Conservation (phyloP, 2,329 filamentous ascomycete genomes). For the Verticillium zaregamsianum region DNA sequence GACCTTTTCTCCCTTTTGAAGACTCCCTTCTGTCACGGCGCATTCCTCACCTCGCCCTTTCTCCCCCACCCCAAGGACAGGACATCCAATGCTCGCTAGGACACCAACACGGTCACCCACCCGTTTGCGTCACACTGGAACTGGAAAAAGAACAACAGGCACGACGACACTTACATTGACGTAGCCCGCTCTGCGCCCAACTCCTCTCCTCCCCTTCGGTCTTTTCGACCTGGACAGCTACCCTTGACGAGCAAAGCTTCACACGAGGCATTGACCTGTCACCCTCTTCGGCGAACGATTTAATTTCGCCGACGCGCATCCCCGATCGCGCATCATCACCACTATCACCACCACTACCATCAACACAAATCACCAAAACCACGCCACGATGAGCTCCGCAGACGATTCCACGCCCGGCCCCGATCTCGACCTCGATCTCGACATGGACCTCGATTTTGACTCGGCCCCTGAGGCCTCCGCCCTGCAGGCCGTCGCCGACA, state of each 20-base stretch:
- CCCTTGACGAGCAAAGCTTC: neutral
- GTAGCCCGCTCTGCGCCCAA: neutral
- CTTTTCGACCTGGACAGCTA: neutral
- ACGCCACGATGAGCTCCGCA: neutral
- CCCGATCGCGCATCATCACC: neutral
- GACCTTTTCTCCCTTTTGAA: neutral
- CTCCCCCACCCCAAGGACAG: neutral
- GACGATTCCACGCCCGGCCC: neutral
- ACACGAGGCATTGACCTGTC: neutral
- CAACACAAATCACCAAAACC: neutral
- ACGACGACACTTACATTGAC: neutral
- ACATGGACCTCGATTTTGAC: conserved; percentile 2
- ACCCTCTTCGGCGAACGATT: neutral
- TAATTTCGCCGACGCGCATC: neutral
- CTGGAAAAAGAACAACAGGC: neutral
- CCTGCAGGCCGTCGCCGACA: conserved; percentile 4
- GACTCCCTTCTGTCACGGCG: neutral
- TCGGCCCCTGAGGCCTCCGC: neutral
- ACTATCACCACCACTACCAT: neutral
- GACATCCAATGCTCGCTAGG: neutral
- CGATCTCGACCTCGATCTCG: neutral
- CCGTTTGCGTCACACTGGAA: neutral
- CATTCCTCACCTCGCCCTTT: neutral
- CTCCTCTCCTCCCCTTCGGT: neutral
- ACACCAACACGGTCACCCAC: neutral